Conservation (phyloP, 2,329 filamentous ascomycete species). For the Cercospora zeina region DNA sequence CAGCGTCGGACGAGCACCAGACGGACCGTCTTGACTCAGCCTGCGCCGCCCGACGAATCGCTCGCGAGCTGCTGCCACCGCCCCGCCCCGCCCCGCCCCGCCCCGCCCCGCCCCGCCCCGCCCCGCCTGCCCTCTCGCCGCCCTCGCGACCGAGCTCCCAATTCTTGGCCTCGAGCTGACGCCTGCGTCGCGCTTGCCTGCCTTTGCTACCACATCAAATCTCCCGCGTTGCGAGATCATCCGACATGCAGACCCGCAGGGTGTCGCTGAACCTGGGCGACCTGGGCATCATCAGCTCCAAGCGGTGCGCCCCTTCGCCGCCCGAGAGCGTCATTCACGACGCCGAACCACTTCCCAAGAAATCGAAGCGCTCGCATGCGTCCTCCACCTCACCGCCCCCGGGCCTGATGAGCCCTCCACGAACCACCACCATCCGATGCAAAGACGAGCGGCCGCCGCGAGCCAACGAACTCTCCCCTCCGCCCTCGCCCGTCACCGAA, state of each 20-base stretch:
- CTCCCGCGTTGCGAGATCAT: conserved; percentile 12
- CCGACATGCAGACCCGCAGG: conserved; percentile 83
- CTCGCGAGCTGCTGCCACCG: not conserved
- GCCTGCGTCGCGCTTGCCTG: conserved; percentile 4
- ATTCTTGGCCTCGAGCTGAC: conserved; percentile 13
- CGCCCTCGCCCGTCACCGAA: conserved; percentile 66
- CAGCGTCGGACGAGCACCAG: not conserved
- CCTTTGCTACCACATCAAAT: conserved; percentile 3
- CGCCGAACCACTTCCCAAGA: conserved; percentile 57
- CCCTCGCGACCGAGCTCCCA: conserved; percentile 13
- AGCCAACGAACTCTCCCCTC: conserved; percentile 70
- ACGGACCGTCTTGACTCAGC: conserved; percentile 15
- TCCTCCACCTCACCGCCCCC: conserved; percentile 41
- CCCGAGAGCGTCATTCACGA: conserved; percentile 64
- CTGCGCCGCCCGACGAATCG: conserved; percentile 22
- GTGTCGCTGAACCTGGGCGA: conserved; percentile 93
- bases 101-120: conserved; percentile 3
- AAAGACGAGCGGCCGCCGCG: conserved; percentile 53
- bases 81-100: too few relatives aligned
- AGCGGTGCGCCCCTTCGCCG: conserved; percentile 56
- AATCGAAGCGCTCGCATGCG: conserved; percentile 74
- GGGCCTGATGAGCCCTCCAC: conserved; percentile 48
- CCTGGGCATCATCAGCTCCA: conserved; percentile 82
- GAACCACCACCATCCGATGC: conserved; percentile 47
- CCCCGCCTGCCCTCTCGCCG: conserved; percentile 8